These are phyloP conservation scores for Colletotrichum sp. DNA, from an alignment of 2,329 filamentous ascomycete species.

Conservation along the genomic window DNA sequence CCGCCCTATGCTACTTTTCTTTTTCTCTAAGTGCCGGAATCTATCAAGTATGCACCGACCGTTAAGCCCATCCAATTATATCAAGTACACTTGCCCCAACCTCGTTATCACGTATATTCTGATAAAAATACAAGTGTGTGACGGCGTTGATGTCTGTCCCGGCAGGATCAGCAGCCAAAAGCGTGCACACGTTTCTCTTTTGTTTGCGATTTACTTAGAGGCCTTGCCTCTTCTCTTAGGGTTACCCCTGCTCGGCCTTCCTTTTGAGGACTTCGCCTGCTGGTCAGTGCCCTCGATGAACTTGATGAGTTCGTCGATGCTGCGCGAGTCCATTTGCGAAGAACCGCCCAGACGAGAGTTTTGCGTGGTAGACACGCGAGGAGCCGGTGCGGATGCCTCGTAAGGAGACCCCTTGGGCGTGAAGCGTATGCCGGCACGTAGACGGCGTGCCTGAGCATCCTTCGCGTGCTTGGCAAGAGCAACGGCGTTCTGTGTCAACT, in stretches of 20 bases:
- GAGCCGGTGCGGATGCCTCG: constrained; percentile 40
- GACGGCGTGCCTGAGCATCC: constrained; percentile 76
- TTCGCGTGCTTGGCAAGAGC: constrained; percentile 93
- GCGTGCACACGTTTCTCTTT: neutral
- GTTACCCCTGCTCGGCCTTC: constrained; percentile 57
- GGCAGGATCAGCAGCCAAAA: neutral
- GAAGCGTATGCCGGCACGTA: constrained; percentile 74
- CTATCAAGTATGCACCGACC: constrained; percentile 1
- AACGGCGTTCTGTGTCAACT: constrained; percentile 94
- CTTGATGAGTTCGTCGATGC: constrained; percentile 90
- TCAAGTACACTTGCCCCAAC: neutral
- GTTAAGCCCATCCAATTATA: neutral
- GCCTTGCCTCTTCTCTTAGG: constrained; percentile 56
- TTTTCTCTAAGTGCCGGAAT: neutral
- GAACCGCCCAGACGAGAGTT: constrained; percentile 24
- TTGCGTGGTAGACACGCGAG: constrained; percentile 24
- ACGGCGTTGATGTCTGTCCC: neutral
- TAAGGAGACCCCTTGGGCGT: constrained; percentile 68
- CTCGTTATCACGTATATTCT: neutral
- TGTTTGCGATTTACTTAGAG: constrained; percentile 3
- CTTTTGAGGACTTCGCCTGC: constrained; percentile 57
- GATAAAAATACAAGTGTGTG: neutral
- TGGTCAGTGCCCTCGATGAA: constrained; percentile 84
- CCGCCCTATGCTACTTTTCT: neutral
- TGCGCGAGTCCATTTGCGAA: constrained; percentile 71